Conservation (phyloP, 2,329 filamentous ascomycete genomes). For the Aureobasidium leucospermi region DNA sequence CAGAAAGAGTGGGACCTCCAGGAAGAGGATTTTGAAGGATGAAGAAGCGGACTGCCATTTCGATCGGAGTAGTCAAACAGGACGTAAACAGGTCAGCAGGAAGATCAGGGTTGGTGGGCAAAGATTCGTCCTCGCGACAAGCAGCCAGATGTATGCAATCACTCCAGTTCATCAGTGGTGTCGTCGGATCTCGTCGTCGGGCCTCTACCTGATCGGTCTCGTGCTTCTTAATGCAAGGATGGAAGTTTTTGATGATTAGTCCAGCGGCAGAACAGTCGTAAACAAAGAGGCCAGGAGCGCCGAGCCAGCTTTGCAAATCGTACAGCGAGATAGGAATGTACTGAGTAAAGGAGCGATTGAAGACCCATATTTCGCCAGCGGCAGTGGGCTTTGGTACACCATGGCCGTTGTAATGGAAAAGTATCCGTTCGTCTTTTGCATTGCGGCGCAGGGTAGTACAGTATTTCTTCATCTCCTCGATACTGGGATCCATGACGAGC, state of each 20-base stretch:
- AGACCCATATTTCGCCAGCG: conserved; percentile 98
- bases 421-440: conserved; percentile 87
- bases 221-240: conserved; percentile 90
- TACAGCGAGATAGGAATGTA: conserved; percentile 96
- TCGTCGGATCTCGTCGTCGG: conserved; percentile 60
- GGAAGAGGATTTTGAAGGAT: conserved; percentile 78
- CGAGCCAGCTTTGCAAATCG: conserved; percentile 91
- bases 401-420: conserved; percentile 99
- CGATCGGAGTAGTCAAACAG: conserved; percentile 92
- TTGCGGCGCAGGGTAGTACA: conserved; percentile 83
- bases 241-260: conserved; percentile 91
- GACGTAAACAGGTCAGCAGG: conserved; percentile 94
- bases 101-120: conserved; percentile 88
- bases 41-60: conserved; percentile 95
- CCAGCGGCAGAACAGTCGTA: conserved; percentile 97
- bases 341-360: conserved; percentile 97
- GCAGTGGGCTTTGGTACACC: conserved; percentile 92
- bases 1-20: conserved; percentile 61
- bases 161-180: conserved; percentile 54
- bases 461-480: conserved; percentile 96
- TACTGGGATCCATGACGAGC: conserved; percentile 90
- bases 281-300: conserved; percentile 90
- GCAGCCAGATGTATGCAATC: conserved; percentile 91
- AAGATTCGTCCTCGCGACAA: conserved; percentile 80
- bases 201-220: conserved; percentile 78